Evolutionary conservation across 1,284 basidiomycete species (phyloP).

Genomic region (Leccinum huronense): DNA sequence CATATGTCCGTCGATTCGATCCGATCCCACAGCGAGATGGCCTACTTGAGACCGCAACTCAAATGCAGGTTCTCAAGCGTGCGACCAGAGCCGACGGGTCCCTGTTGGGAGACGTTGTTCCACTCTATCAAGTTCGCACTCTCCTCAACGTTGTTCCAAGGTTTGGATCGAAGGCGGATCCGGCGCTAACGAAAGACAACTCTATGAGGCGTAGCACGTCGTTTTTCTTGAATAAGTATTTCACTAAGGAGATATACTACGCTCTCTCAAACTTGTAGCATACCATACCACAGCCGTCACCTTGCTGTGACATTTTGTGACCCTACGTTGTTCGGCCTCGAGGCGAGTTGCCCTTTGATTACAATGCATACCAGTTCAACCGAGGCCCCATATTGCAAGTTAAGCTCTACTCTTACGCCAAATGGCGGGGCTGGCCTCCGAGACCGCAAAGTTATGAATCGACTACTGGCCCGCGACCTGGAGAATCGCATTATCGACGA

Average conservation of each 20-base stretch:
- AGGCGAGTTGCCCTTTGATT: too few species aligned
- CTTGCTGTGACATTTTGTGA: too few species aligned
- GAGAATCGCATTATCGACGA: neutral
- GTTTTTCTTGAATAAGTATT: neutral
- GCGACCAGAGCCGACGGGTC: neutral
- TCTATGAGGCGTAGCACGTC: neutral
- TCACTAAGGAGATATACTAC: neutral
- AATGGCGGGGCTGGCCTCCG: neutral
- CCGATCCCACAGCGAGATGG: too few species aligned
- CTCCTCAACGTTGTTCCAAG: neutral
- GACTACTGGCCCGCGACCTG: neutral
- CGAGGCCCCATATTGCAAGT: neutral
- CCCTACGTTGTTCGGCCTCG: too few species aligned
- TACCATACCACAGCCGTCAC: neutral
- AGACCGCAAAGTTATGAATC: neutral
- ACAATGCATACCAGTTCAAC: neutral
- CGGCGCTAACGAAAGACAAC: neutral
- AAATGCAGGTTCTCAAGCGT: neutral
- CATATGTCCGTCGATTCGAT: too few species aligned
- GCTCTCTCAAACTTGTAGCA: neutral
- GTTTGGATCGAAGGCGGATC: neutral
- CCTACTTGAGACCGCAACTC: too few species aligned
- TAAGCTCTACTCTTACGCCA: neutral
- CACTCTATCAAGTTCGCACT: neutral
- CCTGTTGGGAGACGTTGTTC: neutral